Base-by-base conservation (phyloP, 257 asterid genomes). In the Marsdenia floribunda region DNA sequence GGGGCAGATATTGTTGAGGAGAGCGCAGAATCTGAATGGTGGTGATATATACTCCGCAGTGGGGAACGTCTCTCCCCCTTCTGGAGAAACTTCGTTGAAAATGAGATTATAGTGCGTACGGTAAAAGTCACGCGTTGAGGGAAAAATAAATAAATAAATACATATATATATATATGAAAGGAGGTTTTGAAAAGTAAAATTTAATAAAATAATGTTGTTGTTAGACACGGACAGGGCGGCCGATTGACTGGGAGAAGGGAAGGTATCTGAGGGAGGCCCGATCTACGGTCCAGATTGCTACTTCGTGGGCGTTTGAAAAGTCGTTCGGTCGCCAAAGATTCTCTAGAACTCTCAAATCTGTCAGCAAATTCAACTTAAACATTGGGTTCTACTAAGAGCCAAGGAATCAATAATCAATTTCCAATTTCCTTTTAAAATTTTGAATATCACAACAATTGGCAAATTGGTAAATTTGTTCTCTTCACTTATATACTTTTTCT, bases 161-260 rank as follows among this genome's bases (percentile, higher is more conserved):
- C n/a, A n/a, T n/a, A n/a, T n/a, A n/a, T n/a, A n/a, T n/a, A n/a
- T n/a, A n/a, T n/a, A n/a, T n/a, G n/a, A n/a, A n/a, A n/a, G n/a
- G n/a, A n/a, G n/a, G n/a, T n/a, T n/a, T n/a, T n/a, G n/a, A n/a
- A n/a, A n/a, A n/a, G n/a, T n/a, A n/a, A n/a, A n/a, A n/a, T n/a
- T n/a, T n/a, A n/a, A n/a, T n/a, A 22, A 15, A 9, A 21, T 59
- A 26, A 55, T 42, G 44, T 11, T 59, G 9, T 5, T 18, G 11
- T 54, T 75, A 37, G 73, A 67, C 79, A 1, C 55, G 68, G 42
- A 63, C 47, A 21, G 10, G 79, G 73, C 68, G 68, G 68, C 68
- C 38, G 57, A 4, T 53, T 53, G 58, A 66, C 66, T 24, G 5
- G 52, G 67, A 71, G 14, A 16, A 65, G 60, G 66, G 9, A 35